Base-by-base conservation (phyloP, 352 stramenopile genomes). In the Phytophthora crassamura region DNA sequence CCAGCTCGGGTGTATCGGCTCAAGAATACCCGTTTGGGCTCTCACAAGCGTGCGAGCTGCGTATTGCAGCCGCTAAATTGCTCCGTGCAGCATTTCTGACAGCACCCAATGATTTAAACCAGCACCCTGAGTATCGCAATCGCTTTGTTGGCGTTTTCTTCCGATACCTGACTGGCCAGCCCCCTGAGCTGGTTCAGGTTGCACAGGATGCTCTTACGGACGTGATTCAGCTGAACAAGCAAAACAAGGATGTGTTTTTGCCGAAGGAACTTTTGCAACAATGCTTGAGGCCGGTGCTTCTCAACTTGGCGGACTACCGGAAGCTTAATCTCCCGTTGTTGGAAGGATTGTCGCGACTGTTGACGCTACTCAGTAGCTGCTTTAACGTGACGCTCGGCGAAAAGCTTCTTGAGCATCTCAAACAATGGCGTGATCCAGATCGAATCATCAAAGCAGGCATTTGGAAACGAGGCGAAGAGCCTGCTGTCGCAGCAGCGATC, bases 301-400 rank as follows among this genome's bases (percentile, higher is more conserved):
- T 99, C 11, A 98, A 99, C 73, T 61, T 99, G 25, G 85, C 95
- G 39, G 96, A 99, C 63, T 98, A 99, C 61, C 91, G 94, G 18
- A 98, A 98, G 59, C 84, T 99, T n/a, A 98, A 97, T 38, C 67
- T 98, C 16, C 90, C 91, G n/a, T 67, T 99, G 8, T 72, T 99
- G 5, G 88, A 98, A 71, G 97, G 95, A 2, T 77, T 99, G 7
- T 92, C 90, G 14, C 83, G 94, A 28, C 74, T 99, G 33, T 72
- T 99, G 6, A 95, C 88, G 5, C 75, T 99, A 0, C 76, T 99
- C 2, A 98, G 92, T 56, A 98, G 88, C 40, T 99, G 96, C 80
- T 99, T 99, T 63, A 99, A 99, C 54, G 96, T 98, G 34, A 98
- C 95, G 11, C 77, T 99, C 1, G 97, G 96, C 6, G 97, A 99